Conservation (phyloP, 23 red algal species). For the Gracilaria domingensis region DNA sequence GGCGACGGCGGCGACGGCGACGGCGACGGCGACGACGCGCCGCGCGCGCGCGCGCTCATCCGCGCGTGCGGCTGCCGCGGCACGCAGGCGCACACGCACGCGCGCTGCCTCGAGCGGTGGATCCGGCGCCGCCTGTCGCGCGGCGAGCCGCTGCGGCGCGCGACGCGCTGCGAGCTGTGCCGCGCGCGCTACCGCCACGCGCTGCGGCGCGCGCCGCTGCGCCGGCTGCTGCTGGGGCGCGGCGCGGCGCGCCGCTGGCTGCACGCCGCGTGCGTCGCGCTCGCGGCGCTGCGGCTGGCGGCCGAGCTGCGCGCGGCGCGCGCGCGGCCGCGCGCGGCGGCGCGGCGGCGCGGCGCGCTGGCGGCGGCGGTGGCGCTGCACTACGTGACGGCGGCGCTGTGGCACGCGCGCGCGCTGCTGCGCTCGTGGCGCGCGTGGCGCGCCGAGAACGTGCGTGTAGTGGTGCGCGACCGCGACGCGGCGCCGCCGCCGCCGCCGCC, state of each 20-base stretch:
- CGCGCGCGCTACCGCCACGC: not conserved
- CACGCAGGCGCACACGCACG: slow-evolving; percentile 23
- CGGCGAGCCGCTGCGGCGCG: not conserved
- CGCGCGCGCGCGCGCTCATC: not conserved
- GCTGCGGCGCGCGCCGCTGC: not conserved
- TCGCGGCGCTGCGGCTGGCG: not conserved
- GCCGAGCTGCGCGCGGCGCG: not conserved
- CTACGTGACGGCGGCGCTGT: slow-evolving; percentile 2
- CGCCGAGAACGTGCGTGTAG: not conserved
- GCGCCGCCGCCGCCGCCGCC: no score
- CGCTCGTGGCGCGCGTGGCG: not conserved
- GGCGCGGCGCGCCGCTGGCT: not conserved
- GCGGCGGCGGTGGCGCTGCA: slow-evolving; percentile 22
- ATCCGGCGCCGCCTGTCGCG: not conserved
- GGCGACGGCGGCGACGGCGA: no score
- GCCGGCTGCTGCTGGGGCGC: not conserved
- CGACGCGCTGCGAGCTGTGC: slow-evolving; percentile 44
- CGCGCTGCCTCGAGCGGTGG: slow-evolving; percentile 17
- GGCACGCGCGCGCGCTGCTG: slow-evolving; percentile 16
- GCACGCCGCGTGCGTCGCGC: slow-evolving; percentile 7
- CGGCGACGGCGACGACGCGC: not conserved
- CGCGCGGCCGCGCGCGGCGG: not conserved
- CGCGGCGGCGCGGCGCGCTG: not conserved
- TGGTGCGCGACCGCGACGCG: not conserved
- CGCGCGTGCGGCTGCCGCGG: slow-evolving; percentile 27